phyloP scores from a whole-genome alignment of 345 rosid species.

The Syzygium oleosum region DNA sequence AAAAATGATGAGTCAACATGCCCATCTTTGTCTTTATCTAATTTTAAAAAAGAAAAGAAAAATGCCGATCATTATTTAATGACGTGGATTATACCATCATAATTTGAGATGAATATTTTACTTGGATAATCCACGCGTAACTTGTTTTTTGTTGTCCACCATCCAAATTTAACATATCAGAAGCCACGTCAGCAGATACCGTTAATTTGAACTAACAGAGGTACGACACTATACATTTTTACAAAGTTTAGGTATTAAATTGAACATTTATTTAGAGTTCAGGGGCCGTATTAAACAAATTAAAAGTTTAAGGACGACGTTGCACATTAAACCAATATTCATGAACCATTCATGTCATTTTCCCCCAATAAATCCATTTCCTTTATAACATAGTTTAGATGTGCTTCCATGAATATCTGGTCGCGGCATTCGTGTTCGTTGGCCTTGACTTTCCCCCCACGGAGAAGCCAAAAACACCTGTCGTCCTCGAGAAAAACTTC shows the following conservation, averaged over 20 bases:
- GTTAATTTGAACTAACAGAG: no score
- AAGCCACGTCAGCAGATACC: background rate
- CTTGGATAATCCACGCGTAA: background rate
- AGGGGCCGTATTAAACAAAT: fast-evolving
- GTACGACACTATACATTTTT: background rate
- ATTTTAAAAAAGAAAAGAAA: background rate
- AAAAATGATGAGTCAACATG: background rate
- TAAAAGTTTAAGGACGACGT: background rate
- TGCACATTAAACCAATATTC: background rate
- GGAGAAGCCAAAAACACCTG: background rate
- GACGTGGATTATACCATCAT: background rate
- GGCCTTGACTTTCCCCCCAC: background rate
- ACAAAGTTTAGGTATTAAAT: fast-evolving
- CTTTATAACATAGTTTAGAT: background rate
- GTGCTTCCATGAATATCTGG: background rate
- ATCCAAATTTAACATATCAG: background rate
- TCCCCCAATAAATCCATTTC: background rate
- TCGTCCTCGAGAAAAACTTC: background rate
- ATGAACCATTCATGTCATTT: fast-evolving
- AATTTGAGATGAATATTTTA: background rate
- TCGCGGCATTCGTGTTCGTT: background rate
- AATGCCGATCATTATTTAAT: background rate
- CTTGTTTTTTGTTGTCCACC: background rate
- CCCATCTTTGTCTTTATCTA: background rate
- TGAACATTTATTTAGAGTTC: background rate